Evolutionary conservation across 2,329 filamentous ascomycete genomes (phyloP).

Genomic region (Keithomyces neogunnii): DNA sequence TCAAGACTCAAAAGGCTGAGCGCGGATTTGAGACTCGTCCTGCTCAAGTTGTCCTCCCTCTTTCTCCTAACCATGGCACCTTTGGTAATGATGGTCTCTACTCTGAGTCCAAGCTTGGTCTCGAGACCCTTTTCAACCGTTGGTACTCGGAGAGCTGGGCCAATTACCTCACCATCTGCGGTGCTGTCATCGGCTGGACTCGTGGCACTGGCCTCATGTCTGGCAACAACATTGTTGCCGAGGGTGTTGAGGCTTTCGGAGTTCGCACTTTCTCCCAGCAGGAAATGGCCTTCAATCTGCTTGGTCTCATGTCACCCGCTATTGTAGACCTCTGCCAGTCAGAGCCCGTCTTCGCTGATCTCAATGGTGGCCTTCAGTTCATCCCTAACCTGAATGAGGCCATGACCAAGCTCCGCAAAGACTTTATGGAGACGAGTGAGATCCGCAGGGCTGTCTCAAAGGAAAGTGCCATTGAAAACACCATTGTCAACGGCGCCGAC

Average conservation of each 20-base stretch:
- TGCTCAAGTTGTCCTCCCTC: conserved; percentile 88
- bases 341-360: conserved; percentile 92
- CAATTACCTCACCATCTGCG: conserved; percentile 96
- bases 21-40: conserved; percentile 90
- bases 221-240: conserved; percentile 94
- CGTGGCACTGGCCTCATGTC: conserved; percentile 97
- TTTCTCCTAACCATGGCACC: conserved; percentile 97
- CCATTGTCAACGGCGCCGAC: conserved; percentile 88
- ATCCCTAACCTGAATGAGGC: conserved; percentile 90
- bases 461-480: conserved; percentile 94
- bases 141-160: conserved; percentile 98
- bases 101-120: conserved; percentile 92
- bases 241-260: conserved; percentile 92
- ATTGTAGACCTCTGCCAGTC: conserved; percentile 93
- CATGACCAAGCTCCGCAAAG: conserved; percentile 88
- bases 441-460: conserved; percentile 89
- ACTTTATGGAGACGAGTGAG: conserved; percentile 91
- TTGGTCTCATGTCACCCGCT: conserved; percentile 88
- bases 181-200: conserved; percentile 98
- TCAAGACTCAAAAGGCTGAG: conserved; percentile 85
- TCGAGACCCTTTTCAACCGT: conserved; percentile 96
- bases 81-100: conserved; percentile 98
- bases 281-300: conserved; percentile 98
- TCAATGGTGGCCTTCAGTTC: conserved; percentile 97
- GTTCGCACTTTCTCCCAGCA: conserved; percentile 98